A percentile compares a stretch with the other conserved stretches of the same genome.
These are phyloP conservation scores for Eragrostis curvula DNA, from an alignment of 176 grass and related monocot genomes.

Conservation along the genomic window DNA sequence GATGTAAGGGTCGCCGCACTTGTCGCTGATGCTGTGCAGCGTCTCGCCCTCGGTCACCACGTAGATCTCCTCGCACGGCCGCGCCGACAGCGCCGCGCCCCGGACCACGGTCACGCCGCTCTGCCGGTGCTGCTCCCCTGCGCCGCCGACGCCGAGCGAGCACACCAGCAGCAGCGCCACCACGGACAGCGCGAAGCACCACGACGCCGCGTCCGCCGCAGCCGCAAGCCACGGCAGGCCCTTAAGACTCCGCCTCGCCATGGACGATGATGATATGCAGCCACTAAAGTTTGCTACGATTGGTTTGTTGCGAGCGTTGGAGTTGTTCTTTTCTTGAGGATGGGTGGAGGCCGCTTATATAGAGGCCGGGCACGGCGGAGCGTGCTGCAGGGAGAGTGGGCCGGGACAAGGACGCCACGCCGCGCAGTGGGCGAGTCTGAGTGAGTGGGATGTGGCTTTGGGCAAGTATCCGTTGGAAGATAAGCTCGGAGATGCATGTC, in stretches of 20 bases:
- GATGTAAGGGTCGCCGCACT: slow-evolving; percentile 89
- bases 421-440: not conserved
- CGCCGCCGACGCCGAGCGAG: slow-evolving; percentile 36
- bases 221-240: not conserved
- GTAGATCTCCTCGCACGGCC: slow-evolving; percentile 89
- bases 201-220: slow-evolving; percentile 66
- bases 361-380: not conserved
- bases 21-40: slow-evolving; percentile 95
- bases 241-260: slow-evolving; percentile 29
- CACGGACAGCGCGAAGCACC: slow-evolving; percentile 61
- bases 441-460: not conserved
- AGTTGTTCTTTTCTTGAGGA: not conserved
- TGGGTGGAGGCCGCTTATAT: slow-evolving; percentile 18
- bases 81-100: slow-evolving; percentile 43
- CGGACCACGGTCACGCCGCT: slow-evolving; percentile 18
- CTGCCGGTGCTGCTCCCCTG: not conserved
- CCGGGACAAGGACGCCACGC: not conserved
- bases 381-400: not conserved
- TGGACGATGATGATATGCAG: not conserved
- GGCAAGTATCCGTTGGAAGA: slow-evolving; percentile 54
- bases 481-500: not conserved
- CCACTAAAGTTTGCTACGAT: not conserved
- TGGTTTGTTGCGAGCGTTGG: not conserved
- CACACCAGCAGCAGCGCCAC: slow-evolving; percentile 70
- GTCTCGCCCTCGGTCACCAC: slow-evolving; percentile 88